These are phyloP conservation scores for Suhomyces anneliseae DNA, from an alignment of 1,139 yeast genomes.

Conservation along the genomic window DNA sequence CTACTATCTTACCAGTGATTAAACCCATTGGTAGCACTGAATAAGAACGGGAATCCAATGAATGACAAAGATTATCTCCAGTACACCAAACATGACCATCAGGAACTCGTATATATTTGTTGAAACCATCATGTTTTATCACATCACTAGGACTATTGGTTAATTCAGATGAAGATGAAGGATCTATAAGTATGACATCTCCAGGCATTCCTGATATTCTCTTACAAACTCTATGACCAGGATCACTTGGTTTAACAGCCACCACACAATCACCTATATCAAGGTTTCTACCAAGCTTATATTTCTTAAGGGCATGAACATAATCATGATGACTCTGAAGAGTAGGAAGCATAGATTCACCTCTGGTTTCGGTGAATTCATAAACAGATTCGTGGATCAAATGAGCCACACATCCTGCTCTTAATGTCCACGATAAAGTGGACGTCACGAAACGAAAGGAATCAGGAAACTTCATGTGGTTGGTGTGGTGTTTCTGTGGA, in stretches of 20 bases:
- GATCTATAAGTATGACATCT: constrained; percentile 77
- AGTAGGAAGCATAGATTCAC: constrained; percentile 96
- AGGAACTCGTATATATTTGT: constrained; percentile 68
- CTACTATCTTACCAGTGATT: constrained; percentile 84
- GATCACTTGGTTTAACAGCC: constrained; percentile 88
- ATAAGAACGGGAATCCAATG: constrained; percentile 89
- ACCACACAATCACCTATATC: constrained; percentile 86
- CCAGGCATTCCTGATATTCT: constrained; percentile 97
- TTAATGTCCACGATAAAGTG: constrained; percentile 47
- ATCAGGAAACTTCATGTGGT: constrained; percentile 17
- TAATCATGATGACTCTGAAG: constrained; percentile 72
- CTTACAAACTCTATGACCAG: constrained; percentile 83
- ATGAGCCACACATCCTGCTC: constrained; percentile 72
- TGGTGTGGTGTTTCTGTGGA: background rate
- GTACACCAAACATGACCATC: constrained; percentile 97
- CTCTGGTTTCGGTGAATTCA: constrained; percentile 81
- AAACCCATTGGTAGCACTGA: constrained; percentile 86
- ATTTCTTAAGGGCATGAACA: constrained; percentile 71
- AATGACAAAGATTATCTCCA: constrained; percentile 86
- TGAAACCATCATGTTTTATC: constrained; percentile 44
- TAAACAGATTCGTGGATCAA: constrained; percentile 63
- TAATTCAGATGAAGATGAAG: constrained; percentile 59
- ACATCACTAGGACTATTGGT: constrained; percentile 39
- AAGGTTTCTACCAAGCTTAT: constrained; percentile 58
- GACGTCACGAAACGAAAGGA: constrained; percentile 31